These are phyloP conservation scores for Papilionanthe hybrid DNA, from an alignment of 116 monocot genomes.

Conservation along the genomic window DNA sequence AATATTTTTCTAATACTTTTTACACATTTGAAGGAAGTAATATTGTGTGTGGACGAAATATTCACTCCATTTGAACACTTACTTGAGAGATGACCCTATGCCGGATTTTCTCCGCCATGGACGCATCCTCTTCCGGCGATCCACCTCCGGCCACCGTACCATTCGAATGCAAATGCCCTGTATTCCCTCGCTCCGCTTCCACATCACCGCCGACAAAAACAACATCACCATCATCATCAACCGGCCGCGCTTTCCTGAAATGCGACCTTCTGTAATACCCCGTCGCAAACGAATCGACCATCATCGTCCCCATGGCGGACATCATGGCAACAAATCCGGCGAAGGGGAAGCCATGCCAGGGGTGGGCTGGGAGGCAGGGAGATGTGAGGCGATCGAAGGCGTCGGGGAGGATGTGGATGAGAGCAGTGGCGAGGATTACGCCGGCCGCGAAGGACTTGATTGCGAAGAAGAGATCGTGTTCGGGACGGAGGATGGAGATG, in stretches of 20 bases:
- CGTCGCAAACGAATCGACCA: conserved; percentile 25
- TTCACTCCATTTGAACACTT: neutral
- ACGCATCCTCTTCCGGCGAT: neutral
- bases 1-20: too few species aligned
- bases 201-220: neutral
- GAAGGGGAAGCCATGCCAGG: conserved; percentile 28
- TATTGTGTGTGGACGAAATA: too few species aligned
- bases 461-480: conserved; percentile 18
- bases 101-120: conserved; percentile 16
- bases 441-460: conserved; percentile 33
- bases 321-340: conserved; percentile 31
- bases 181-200: neutral
- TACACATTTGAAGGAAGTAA: too few species aligned
- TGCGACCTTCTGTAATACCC: conserved; percentile 27
- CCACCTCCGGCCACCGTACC: neutral
- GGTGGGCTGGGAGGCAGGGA: conserved; percentile 20
- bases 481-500: conserved; percentile 14
- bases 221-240: conserved; percentile 9
- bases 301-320: conserved; percentile 25
- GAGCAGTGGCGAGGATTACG: conserved; percentile 36
- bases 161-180: too few species aligned
- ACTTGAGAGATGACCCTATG: conserved; percentile 45
- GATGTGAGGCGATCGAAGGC: conserved; percentile 30
- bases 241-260: conserved; percentile 21
- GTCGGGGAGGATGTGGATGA: conserved; percentile 33